phyloP scores from a whole-genome alignment of 2,329 filamentous ascomycete species.

The Aureobasidium sp. region DNA sequence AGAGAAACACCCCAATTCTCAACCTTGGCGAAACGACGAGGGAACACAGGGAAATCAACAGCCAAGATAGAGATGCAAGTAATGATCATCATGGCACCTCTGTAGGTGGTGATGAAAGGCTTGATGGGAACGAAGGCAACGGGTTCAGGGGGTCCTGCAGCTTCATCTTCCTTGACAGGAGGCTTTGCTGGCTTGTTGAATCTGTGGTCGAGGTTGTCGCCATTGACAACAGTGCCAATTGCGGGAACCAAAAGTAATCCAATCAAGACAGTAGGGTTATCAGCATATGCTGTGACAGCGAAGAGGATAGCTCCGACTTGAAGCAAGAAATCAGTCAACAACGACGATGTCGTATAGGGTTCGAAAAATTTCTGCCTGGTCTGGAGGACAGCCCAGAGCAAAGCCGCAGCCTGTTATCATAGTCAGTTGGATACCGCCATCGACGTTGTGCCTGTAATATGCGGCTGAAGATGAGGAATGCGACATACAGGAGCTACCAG shows the following conservation, averaged over 20 bases:
- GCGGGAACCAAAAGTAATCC: conserved; percentile 66
- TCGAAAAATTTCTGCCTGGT: conserved; percentile 76
- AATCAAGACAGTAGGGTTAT: conserved; percentile 63
- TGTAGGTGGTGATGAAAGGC: conserved; percentile 86
- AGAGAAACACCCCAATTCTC: conserved; percentile 99
- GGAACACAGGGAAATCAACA: conserved; percentile 90
- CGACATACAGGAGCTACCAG: conserved; percentile 70
- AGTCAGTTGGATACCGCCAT: conserved; percentile 18
- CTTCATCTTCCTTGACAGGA: conserved; percentile 17
- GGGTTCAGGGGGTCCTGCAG: conserved; percentile 16
- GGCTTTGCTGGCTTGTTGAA: conserved; percentile 16
- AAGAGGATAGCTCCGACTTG: conserved; percentile 77
- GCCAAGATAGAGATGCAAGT: conserved; percentile 92
- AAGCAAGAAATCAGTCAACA: conserved; percentile 75
- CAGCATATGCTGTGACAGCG: conserved; percentile 76
- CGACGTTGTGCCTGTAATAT: neutral
- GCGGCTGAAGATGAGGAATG: neutral
- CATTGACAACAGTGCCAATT: conserved; percentile 36
- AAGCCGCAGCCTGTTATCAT: conserved; percentile 58
- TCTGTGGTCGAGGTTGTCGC: conserved; percentile 16
- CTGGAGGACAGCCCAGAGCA: conserved; percentile 86
- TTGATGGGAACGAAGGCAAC: conserved; percentile 63
- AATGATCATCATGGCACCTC: conserved; percentile 81
- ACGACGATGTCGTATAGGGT: conserved; percentile 59
- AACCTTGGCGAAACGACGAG: conserved; percentile 90